Evolutionary conservation across 2,329 filamentous ascomycete genomes (phyloP), one percentile per base, ranked within the genome.

Genomic region (Trichoderma sp.): DNA sequence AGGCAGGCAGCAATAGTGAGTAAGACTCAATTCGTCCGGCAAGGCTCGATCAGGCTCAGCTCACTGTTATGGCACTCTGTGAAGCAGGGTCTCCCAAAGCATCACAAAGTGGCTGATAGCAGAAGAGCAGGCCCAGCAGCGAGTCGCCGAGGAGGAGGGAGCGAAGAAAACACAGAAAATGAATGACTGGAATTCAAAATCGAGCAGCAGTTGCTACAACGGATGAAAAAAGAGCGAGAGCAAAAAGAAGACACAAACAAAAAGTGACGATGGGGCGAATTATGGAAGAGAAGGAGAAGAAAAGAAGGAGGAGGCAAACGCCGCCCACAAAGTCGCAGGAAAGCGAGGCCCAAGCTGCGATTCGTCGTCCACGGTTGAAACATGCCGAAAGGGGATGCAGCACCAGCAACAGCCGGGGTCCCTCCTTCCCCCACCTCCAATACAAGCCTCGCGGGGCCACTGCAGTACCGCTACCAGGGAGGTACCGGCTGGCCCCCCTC

Each of bases 241-340:
- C n/a, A 34, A 74, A 72, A 72, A 75, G 32, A 52, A 66, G 32
- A 34, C 32, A 32, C 21, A 37, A 59, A 59, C 28, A 59, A 21
- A 21, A 34, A 60, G 21, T 52, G 58, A 56, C 28, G 66, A 43
- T 58, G 16, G 16, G 26, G 34, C 46, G 28, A 52, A 55, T 54
- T 68, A 61, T 43, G 37, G 28, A 52, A 34, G 49, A n/a, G 30
- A 51, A 43, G 16, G 59, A 59, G 43, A 58, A 43, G 34, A 30
- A 59, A 58, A 43, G 43, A 76, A 73, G 73, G 77, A 75, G 63
- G 58, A 24, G 39, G 51, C 72, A 70, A 68, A 70, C 68, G 67
- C 60, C 61, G 18, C 46, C 70, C 70, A 63, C 64, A 69, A 55
- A 32, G 30, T 30, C 18, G 34, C 46, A 24, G 46, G n/a, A 49